Evolutionary conservation across 2,329 filamentous ascomycete species (phyloP).

Genomic region (Xylaria sp.): DNA sequence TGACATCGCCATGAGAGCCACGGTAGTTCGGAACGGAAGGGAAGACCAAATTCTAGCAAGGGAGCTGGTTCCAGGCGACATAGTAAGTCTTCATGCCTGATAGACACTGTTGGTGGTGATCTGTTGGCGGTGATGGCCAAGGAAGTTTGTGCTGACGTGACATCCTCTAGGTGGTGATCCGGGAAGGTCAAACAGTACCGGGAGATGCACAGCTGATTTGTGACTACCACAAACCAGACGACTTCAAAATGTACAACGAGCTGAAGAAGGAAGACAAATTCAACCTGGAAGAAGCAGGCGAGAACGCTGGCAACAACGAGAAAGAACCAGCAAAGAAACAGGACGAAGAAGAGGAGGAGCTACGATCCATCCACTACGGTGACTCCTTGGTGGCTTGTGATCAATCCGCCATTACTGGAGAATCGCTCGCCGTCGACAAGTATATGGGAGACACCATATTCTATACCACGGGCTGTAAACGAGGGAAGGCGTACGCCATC

Average conservation of each 20-base stretch:
- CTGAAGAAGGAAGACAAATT: constrained; percentile 31
- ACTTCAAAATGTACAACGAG: constrained; percentile 32
- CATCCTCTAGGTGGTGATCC: constrained; percentile 53
- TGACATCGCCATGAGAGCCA: constrained; percentile 71
- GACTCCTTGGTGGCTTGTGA: constrained; percentile 66
- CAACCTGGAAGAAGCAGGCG: constrained; percentile 17
- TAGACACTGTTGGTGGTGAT: not conserved
- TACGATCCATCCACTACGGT: constrained; percentile 53
- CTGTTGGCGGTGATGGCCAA: not conserved
- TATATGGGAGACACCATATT: constrained; percentile 72
- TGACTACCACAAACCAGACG: constrained; percentile 63
- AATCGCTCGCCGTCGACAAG: constrained; percentile 73
- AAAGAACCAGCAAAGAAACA: constrained; percentile 36
- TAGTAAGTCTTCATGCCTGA: constrained; percentile 50
- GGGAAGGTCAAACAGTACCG: constrained; percentile 66
- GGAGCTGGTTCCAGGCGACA: constrained; percentile 71
- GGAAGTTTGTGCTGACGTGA: not conserved
- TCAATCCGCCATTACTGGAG: constrained; percentile 76
- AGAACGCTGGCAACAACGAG: constrained; percentile 12
- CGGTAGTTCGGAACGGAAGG: constrained; percentile 60
- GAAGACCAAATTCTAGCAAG: constrained; percentile 66
- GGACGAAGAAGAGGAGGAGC: constrained; percentile 49
- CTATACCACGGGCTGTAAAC: constrained; percentile 79
- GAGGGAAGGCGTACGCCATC: constrained; percentile 68
- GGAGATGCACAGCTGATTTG: constrained; percentile 68